phyloP scores from a whole-genome alignment of 208 protist species.

The Leishmania amazonensis region DNA sequence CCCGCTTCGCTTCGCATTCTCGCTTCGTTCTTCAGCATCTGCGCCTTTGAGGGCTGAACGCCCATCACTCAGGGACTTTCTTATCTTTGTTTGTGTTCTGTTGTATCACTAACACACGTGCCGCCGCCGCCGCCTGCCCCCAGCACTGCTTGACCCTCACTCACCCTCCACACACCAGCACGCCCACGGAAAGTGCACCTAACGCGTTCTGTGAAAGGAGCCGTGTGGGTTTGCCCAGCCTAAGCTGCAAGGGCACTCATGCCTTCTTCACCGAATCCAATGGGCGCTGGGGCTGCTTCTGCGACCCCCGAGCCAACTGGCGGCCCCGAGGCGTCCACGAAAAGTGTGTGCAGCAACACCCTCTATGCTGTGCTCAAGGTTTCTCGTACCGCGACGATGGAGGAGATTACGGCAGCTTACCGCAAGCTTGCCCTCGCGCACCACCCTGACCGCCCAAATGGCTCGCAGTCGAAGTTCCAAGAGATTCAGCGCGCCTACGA shows the following conservation, averaged over 20 bases:
- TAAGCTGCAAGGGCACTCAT: slow-evolving; percentile 1
- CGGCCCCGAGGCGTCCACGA: neutral
- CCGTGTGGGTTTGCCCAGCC: too few species aligned
- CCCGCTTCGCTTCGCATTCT: neutral
- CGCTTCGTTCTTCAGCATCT: neutral
- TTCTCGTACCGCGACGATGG: slow-evolving; percentile 48
- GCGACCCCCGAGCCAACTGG: neutral
- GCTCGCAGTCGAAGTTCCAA: slow-evolving; percentile 76
- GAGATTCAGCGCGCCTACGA: slow-evolving; percentile 96
- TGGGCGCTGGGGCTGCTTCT: neutral
- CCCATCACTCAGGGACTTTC: neutral
- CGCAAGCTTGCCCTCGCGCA: slow-evolving; percentile 68
- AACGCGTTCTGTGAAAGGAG: neutral
- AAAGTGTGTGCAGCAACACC: slow-evolving; percentile 20
- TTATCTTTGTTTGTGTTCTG: neutral
- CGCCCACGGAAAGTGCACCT: neutral
- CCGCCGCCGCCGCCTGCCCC: neutral
- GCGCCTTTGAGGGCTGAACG: neutral
- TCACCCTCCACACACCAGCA: neutral
- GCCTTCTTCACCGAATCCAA: neutral
- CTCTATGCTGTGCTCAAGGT: slow-evolving; percentile 84
- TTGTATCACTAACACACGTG: neutral
- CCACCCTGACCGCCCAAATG: slow-evolving; percentile 87
- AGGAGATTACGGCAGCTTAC: slow-evolving; percentile 88
- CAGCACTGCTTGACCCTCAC: neutral